Evolutionary conservation across 2,329 filamentous ascomycete genomes (phyloP).

Genomic region (Epichloe hybrida): DNA sequence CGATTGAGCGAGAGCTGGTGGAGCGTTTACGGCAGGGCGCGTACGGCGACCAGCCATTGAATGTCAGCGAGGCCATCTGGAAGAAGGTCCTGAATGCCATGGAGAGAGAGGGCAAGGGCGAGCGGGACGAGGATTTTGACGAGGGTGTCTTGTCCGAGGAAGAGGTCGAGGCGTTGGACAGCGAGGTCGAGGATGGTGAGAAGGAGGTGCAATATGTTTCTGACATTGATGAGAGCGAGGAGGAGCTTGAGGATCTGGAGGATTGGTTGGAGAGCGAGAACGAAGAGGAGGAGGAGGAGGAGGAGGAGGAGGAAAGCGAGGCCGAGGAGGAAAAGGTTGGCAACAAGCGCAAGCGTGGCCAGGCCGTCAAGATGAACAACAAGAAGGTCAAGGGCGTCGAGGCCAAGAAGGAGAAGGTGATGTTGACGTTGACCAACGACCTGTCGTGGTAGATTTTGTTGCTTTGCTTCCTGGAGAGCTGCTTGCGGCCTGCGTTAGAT

Average conservation of each 20-base stretch:
- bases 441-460: conserved; percentile 23
- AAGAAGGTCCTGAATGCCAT: conserved; percentile 88
- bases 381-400: conserved; percentile 43
- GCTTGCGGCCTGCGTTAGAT: too few species aligned
- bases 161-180: conserved; percentile 56
- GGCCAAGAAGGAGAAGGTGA: conserved; percentile 52
- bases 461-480: too few species aligned
- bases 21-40: conserved; percentile 82
- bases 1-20: conserved; percentile 89
- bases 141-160: conserved; percentile 72
- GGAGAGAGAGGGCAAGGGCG: conserved; percentile 74
- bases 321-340: conserved; percentile 43
- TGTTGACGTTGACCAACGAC: conserved; percentile 27
- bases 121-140: conserved; percentile 76
- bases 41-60: conserved; percentile 87
- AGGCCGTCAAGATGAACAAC: conserved; percentile 32
- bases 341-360: conserved; percentile 40
- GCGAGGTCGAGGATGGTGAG: conserved; percentile 56
- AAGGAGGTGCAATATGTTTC: conserved; percentile 85
- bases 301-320: conserved; percentile 43
- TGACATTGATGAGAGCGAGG: conserved; percentile 74
- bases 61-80: conserved; percentile 92
- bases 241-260: conserved; percentile 68
- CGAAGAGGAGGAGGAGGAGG: conserved; percentile 43
- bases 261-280: conserved; percentile 78